Evolutionary conservation across 192 early-diverging fungal species (phyloP), one percentile per base, ranked within the genome.

Genomic region (Coemansia sp.): DNA sequence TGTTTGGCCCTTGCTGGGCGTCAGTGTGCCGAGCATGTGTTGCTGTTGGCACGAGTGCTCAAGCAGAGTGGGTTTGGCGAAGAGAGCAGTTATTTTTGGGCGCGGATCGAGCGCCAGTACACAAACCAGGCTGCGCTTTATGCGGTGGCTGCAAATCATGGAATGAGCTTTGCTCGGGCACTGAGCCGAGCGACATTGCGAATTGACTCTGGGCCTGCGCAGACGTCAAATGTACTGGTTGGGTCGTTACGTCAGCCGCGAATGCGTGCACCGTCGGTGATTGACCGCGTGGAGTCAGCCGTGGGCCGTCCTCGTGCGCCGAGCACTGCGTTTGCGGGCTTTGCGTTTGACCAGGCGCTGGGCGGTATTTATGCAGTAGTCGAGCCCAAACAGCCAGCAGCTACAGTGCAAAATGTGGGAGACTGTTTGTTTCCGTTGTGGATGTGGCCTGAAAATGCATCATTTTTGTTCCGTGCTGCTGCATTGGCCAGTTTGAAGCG

Each of bases 41-140:
- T 52, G 46, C n/a, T 44, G 12, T 6, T 79, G 42, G 71, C 64
- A 9, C 56, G 7, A 0, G 48, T 79, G 14, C 49, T 79, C 36
- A 38, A 31, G 48, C 55, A 31, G 17, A 18, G 34, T 10, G 75
- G 75, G 20, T 77, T 77, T 57, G 74, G 70, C 47, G 54, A 36
- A 34, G 44, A 18, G 12, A 56, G 63, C 67, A 71, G 69, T 55
- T 70, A 73, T 36, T 70, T 73, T 26, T 79, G 76, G 76, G 71
- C 67, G 0, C 23, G 36, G 2, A 48, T 64, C 18, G 61, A 26
- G 40, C 64, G 67, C 9, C 76, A 70, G 50, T 67, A 71, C 58
- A 7, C n/a, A 1, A 17, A 0, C 28, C 52, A 64, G 7, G 76
- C 76, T 2, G 71, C 44, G 5, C 15, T 79, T 23, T 54, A 70